phyloP scores from a whole-genome alignment of 805 yeast genomes.

The Wickerhamomyces rabaulensis region DNA sequence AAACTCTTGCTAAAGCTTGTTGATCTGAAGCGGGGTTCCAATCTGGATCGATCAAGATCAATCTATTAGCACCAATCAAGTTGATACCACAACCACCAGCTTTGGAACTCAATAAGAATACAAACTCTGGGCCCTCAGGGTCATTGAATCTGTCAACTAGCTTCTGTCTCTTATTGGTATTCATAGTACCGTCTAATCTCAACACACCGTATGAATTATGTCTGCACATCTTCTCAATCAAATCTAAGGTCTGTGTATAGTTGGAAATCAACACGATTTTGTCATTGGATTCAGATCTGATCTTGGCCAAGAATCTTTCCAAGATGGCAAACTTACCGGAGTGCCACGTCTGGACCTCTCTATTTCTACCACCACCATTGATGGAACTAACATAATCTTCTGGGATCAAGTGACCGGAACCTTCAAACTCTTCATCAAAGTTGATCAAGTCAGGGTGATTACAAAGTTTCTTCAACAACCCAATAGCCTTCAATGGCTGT shows the following conservation, averaged over 20 bases:
- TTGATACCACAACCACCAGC: slow-evolving; percentile 99
- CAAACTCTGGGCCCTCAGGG: slow-evolving; percentile 82
- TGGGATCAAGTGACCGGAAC: slow-evolving; percentile 61
- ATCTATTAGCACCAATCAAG: slow-evolving; percentile 90
- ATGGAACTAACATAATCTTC: slow-evolving; percentile 55
- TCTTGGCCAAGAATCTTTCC: slow-evolving; percentile 76
- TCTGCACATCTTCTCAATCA: slow-evolving; percentile 85
- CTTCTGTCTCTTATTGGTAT: slow-evolving; percentile 86
- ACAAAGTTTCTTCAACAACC: slow-evolving; percentile 81
- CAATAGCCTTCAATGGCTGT: slow-evolving; percentile 88
- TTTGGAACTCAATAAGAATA: slow-evolving; percentile 84
- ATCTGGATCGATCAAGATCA: slow-evolving; percentile 84
- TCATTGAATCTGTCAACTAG: slow-evolving; percentile 88
- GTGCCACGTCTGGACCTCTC: slow-evolving; percentile 71
- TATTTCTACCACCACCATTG: slow-evolving; percentile 48
- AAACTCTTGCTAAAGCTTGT: slow-evolving; percentile 94
- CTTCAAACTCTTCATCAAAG: slow-evolving; percentile 73
- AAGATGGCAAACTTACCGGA: slow-evolving; percentile 86
- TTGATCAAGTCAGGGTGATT: slow-evolving; percentile 87
- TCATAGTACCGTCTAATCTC: slow-evolving; percentile 90
- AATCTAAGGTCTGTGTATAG: slow-evolving; percentile 89
- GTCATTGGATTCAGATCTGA: slow-evolving; percentile 79
- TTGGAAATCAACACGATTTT: slow-evolving; percentile 93
- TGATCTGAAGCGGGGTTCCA: slow-evolving; percentile 99
- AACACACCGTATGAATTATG: slow-evolving; percentile 66